phyloP scores from a whole-genome alignment of 176 grass and related monocot species.

The Pontederia crassipes region DNA sequence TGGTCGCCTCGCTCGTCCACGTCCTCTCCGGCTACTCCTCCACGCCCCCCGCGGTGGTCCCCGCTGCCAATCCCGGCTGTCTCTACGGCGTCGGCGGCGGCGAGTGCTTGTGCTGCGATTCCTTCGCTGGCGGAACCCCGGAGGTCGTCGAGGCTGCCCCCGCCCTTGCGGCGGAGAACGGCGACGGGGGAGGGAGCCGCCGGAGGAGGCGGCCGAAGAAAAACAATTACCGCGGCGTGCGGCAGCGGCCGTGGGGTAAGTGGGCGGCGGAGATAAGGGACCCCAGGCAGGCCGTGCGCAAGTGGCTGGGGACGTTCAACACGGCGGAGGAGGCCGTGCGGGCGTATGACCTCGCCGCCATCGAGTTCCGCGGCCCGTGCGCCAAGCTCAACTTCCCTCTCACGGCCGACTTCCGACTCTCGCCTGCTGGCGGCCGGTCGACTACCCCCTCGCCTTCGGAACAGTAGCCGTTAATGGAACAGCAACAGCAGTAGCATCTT shows the following conservation, averaged over 20 bases:
- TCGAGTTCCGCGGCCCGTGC: slow-evolving; percentile 78
- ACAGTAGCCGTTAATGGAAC: no score
- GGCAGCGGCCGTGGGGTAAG: slow-evolving; percentile 87
- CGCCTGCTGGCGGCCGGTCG: no score
- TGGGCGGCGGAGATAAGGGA: slow-evolving; percentile 95
- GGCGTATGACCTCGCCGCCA: slow-evolving; percentile 62
- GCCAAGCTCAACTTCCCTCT: slow-evolving; percentile 53
- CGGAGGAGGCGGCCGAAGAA: slow-evolving; percentile 40
- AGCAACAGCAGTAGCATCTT: no score
- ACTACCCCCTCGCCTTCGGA: no score
- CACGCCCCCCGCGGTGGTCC: neutral
- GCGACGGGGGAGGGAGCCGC: neutral
- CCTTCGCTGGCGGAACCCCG: neutral
- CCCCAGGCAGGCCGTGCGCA: slow-evolving; percentile 58
- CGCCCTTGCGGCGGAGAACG: neutral
- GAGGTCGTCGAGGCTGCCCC: no score
- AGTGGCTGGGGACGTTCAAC: slow-evolving; percentile 81
- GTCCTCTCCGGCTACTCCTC: neutral
- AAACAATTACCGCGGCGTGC: slow-evolving; percentile 76
- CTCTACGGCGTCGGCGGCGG: neutral
- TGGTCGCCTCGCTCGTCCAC: neutral
- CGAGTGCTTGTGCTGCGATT: neutral
- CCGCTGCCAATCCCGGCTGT: neutral
- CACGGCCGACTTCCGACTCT: no score
- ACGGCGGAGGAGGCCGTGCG: slow-evolving; percentile 64